These are phyloP conservation scores for Smallanthus sonchifolius DNA, from an alignment of 129 eudicot genomes.

Conservation along the genomic window DNA sequence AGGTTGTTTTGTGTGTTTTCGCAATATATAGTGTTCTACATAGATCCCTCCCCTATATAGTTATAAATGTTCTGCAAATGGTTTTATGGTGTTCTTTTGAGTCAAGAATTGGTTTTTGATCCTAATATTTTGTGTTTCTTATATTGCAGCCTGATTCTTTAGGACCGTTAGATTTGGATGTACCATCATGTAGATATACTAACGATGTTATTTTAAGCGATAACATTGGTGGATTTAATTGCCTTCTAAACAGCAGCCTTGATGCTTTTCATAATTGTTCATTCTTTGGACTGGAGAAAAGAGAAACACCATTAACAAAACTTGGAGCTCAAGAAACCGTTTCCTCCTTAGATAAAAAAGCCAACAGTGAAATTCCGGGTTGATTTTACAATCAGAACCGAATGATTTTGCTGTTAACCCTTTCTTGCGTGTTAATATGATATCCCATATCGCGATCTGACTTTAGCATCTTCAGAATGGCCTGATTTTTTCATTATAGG, in stretches of 20 bases:
- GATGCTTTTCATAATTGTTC: constrained; percentile 76
- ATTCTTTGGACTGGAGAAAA: constrained; percentile 51
- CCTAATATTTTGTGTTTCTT: not conserved
- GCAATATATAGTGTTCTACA: no score
- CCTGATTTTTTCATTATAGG: not conserved
- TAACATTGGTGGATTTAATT: constrained; percentile 70
- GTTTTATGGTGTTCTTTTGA: not conserved
- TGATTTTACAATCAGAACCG: not conserved
- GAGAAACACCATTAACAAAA: constrained; percentile 43
- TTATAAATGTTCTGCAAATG: not conserved
- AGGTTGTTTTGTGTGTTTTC: no score
- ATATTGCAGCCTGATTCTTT: constrained; percentile 66
- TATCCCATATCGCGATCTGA: not conserved
- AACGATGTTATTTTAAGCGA: constrained; percentile 66
- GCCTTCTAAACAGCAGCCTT: constrained; percentile 70
- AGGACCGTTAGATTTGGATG: constrained; percentile 78
- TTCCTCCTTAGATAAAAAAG: constrained; percentile 31
- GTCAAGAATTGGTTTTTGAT: not conserved
- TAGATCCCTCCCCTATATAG: no score
- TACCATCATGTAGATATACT: constrained; percentile 63
- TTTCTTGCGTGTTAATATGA: constrained; percentile 12
- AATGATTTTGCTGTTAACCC: not conserved
- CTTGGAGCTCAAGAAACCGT: constrained; percentile 41
- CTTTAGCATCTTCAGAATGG: not conserved
- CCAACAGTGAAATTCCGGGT: constrained; percentile 30